Evolutionary conservation across 805 yeast species (phyloP).

Genomic region (Myxozyma sirexii): DNA sequence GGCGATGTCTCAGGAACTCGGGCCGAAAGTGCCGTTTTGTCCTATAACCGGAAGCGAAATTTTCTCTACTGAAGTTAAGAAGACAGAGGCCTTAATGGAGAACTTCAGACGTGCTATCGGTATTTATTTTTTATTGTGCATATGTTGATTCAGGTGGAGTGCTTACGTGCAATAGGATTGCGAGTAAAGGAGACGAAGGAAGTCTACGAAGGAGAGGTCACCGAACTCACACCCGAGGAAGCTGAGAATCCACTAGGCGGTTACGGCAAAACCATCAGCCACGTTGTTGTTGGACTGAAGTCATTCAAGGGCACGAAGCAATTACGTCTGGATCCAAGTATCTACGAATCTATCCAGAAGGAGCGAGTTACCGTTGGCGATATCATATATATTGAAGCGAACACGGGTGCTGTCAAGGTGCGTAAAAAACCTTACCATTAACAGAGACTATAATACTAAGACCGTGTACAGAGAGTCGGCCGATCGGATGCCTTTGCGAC

Average conservation of each 20-base stretch:
- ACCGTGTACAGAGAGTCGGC: constrained; percentile 65
- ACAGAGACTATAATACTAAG: no score
- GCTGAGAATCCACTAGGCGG: constrained; percentile 93
- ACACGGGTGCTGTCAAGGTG: constrained; percentile 89
- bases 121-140: not conserved
- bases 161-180: constrained; percentile 49
- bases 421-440: not conserved
- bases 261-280: constrained; percentile 93
- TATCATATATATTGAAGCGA: constrained; percentile 94
- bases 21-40: constrained; percentile 96
- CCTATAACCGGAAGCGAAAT: constrained; percentile 95
- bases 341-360: constrained; percentile 92
- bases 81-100: constrained; percentile 95
- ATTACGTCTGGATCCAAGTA: constrained; percentile 97
- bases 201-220: constrained; percentile 98
- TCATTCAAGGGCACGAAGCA: constrained; percentile 95
- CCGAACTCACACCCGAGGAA: constrained; percentile 94
- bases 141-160: not conserved
- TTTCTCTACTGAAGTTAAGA: constrained; percentile 93
- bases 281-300: constrained; percentile 90
- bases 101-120: constrained; percentile 93
- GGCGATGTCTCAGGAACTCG: constrained; percentile 93
- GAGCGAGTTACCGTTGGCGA: constrained; percentile 95
- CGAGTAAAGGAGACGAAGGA: constrained; percentile 96
- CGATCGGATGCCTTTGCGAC: constrained; percentile 98